Conservation (phyloP, 202 grass and related monocot species). For the Sporobolus alterniflorus region DNA sequence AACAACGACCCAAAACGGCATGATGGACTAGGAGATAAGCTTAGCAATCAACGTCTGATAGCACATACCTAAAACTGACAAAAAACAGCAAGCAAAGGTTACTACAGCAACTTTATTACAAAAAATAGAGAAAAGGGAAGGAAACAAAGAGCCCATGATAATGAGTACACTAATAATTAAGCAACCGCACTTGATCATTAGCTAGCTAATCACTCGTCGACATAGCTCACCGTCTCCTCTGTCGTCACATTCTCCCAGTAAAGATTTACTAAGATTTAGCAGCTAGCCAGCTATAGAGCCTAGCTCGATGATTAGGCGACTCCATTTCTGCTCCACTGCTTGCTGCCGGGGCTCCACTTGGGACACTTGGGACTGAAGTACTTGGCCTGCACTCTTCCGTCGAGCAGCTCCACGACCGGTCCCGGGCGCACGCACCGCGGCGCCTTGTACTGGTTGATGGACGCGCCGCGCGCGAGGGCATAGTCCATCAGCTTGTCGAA, state of each 20-base stretch:
- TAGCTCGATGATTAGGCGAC: too few species aligned
- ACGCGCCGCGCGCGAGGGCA: conserved; percentile 77
- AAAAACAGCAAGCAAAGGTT: background rate
- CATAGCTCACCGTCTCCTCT: background rate
- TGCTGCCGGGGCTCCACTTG: conserved; percentile 74
- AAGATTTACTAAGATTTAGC: background rate
- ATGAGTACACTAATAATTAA: conserved; percentile 31
- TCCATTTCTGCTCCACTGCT: conserved; percentile 53
- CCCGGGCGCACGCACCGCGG: conserved; percentile 84
- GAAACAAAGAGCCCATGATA: conserved; percentile 27
- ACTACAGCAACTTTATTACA: conserved; percentile 41
- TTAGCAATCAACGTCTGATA: conserved; percentile 23
- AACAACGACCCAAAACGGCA: background rate
- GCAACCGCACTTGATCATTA: conserved; percentile 26
- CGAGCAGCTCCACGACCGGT: conserved; percentile 76
- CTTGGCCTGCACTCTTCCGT: conserved; percentile 54
- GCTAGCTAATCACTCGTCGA: conserved; percentile 14
- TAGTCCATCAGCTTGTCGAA: conserved; percentile 99
- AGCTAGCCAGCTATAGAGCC: background rate
- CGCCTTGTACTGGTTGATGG: conserved; percentile 99
- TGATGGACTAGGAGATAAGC: background rate
- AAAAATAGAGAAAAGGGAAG: conserved; percentile 24
- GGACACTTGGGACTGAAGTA: conserved; percentile 89
- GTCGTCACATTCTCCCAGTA: background rate
- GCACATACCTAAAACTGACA: conserved; percentile 27